These are phyloP conservation scores for Tolypocladium endophyticum DNA, from an alignment of 2,329 filamentous ascomycete species.

Conservation along the genomic window DNA sequence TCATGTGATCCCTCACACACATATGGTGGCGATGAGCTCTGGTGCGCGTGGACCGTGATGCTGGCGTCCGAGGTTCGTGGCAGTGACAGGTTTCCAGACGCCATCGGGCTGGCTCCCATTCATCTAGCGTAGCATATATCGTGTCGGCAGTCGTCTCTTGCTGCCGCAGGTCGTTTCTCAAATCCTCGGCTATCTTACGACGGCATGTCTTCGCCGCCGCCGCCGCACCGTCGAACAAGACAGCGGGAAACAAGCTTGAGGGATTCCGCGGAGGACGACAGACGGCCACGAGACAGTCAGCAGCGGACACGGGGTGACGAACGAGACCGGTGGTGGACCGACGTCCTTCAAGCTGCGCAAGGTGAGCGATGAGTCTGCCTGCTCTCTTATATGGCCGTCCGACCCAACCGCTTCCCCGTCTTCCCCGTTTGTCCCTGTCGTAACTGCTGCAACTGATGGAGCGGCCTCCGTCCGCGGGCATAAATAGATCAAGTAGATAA, in stretches of 20 bases:
- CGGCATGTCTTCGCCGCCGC: not conserved
- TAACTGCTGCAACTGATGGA: not conserved
- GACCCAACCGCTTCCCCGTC: not conserved
- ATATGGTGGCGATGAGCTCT: not conserved
- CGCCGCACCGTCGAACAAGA: no score
- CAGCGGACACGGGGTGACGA: not conserved
- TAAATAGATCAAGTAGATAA: not conserved
- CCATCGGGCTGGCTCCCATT: no score
- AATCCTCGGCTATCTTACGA: not conserved
- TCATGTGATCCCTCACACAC: not conserved
- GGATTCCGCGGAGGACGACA: not conserved
- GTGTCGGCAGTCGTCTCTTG: not conserved
- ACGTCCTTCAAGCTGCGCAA: not conserved
- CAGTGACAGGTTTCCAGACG: not conserved
- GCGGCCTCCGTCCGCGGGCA: not conserved
- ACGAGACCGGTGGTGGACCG: not conserved
- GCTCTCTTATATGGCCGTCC: not conserved
- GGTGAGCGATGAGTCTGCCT: not conserved
- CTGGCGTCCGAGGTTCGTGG: not conserved
- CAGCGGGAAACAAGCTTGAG: not conserved
- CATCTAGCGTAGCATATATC: not conserved
- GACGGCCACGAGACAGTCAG: not conserved
- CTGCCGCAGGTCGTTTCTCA: not conserved
- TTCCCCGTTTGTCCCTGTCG: not conserved
- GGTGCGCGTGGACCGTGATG: not conserved